Percentiles rank a stretch among this genome's conserved stretches.
phyloP scores from a whole-genome alignment of 2,329 filamentous ascomycete species.

The Epichloe brachyelytri region DNA sequence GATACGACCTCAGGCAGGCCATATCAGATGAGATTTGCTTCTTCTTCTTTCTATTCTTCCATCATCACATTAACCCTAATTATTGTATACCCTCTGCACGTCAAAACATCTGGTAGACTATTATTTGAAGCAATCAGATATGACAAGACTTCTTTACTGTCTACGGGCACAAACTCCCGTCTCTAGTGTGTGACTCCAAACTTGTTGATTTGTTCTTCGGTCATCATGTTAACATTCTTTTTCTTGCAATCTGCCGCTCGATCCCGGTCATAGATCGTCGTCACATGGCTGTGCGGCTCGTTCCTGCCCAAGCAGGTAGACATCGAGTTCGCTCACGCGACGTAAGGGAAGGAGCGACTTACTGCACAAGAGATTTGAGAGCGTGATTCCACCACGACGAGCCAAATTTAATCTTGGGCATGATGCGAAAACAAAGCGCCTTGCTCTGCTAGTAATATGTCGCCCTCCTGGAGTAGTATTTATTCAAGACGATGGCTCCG shows the following conservation, averaged over 20 bases:
- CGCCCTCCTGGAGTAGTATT: not conserved
- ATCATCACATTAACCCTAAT: no score
- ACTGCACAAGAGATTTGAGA: not conserved
- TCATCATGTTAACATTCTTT: no score
- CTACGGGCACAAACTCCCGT: not conserved
- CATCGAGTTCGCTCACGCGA: not conserved
- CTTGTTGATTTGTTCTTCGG: not conserved
- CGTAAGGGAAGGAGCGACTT: not conserved
- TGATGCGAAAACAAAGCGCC: not conserved
- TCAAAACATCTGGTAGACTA: not conserved
- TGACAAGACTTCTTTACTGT: not conserved
- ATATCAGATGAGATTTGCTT: not conserved
- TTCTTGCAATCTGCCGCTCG: no score
- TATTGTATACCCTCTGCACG: not conserved
- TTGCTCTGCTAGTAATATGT: not conserved
- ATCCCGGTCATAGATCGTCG: no score
- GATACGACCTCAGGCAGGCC: conserved; percentile 3
- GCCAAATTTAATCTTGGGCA: not conserved
- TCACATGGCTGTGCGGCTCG: not conserved
- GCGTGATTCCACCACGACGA: no score
- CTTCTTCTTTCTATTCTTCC: not conserved
- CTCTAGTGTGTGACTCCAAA: not conserved
- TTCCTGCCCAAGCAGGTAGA: not conserved
- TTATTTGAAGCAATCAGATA: not conserved
- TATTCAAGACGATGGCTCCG: conserved; percentile 4